These are phyloP conservation scores for Cercospora citrullina DNA, from an alignment of 2,329 filamentous ascomycete species.

Conservation along the genomic window DNA sequence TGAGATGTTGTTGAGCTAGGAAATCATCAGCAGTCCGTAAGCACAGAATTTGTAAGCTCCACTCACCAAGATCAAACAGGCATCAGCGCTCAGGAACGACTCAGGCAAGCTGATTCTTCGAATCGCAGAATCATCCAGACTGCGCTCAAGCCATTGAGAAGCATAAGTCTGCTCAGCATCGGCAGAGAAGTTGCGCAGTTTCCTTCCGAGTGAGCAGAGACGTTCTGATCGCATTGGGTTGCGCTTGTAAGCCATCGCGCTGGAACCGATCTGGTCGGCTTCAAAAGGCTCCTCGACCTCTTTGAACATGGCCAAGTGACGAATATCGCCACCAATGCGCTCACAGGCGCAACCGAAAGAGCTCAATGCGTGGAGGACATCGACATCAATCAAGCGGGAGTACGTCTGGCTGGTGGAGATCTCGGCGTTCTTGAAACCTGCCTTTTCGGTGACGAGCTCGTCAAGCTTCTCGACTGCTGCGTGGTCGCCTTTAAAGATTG, in stretches of 20 bases:
- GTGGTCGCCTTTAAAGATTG: constrained; percentile 64
- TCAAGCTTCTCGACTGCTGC: constrained; percentile 63
- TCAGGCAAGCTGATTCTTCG: constrained; percentile 56
- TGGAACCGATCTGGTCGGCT: constrained; percentile 72
- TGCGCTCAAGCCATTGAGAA: constrained; percentile 75
- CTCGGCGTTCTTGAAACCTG: constrained; percentile 62
- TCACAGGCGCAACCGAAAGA: constrained; percentile 78
- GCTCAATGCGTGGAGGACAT: constrained; percentile 76
- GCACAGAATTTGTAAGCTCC: neutral
- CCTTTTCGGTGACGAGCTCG: constrained; percentile 63
- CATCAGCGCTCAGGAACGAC: constrained; percentile 52
- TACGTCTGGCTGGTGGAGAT: constrained; percentile 72
- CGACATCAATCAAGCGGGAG: constrained; percentile 77
- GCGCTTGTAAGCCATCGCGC: constrained; percentile 68
- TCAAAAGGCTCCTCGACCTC: constrained; percentile 85
- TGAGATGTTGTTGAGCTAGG: constrained; percentile 66
- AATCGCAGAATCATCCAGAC: constrained; percentile 75
- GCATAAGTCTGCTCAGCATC: constrained; percentile 66
- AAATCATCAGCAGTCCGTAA: constrained; percentile 5
- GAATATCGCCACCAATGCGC: constrained; percentile 72
- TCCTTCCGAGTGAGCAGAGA: constrained; percentile 59
- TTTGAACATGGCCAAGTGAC: constrained; percentile 73
- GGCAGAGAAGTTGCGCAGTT: constrained; percentile 52
- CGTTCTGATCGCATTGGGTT: constrained; percentile 61
- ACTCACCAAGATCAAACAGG: constrained; percentile 59